phyloP scores from a whole-genome alignment of 2,329 filamentous ascomycete species.

The Colletotrichum nymphaeae region DNA sequence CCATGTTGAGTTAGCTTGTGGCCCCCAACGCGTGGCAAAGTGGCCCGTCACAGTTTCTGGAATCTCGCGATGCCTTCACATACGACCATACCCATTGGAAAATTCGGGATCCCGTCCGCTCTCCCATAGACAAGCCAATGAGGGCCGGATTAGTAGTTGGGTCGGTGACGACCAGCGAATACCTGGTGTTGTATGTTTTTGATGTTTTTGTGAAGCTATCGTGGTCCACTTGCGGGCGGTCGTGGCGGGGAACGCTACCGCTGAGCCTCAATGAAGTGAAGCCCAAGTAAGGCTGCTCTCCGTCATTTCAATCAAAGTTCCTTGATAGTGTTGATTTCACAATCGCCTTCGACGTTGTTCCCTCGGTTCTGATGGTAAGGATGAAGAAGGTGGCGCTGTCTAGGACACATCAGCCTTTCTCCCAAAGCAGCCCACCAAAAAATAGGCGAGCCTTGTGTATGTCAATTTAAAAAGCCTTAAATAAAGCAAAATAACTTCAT shows the following conservation, averaged over 20 bases:
- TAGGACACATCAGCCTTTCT: no score
- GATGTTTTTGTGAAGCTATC: background rate
- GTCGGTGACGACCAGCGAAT: background rate
- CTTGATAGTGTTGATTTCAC: no score
- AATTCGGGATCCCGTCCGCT: background rate
- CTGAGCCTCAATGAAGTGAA: background rate
- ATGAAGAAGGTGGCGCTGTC: no score
- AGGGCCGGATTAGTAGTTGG: background rate
- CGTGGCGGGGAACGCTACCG: background rate
- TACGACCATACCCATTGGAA: background rate
- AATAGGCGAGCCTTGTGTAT: no score
- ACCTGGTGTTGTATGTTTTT: background rate
- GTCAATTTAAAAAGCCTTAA: no score
- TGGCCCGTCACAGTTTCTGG: background rate
- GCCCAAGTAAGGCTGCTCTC: no score
- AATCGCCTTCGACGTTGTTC: no score
- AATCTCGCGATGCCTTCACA: background rate
- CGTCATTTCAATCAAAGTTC: fast-evolving
- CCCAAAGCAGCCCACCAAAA: no score
- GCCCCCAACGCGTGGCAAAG: no score
- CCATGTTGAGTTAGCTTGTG: no score
- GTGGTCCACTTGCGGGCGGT: background rate
- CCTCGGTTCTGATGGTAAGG: no score
- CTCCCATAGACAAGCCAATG: background rate
- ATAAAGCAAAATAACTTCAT: no score